These are phyloP conservation scores for Limnanthes douglasii DNA, from an alignment of 345 rosid species.

Conservation along the genomic window DNA sequence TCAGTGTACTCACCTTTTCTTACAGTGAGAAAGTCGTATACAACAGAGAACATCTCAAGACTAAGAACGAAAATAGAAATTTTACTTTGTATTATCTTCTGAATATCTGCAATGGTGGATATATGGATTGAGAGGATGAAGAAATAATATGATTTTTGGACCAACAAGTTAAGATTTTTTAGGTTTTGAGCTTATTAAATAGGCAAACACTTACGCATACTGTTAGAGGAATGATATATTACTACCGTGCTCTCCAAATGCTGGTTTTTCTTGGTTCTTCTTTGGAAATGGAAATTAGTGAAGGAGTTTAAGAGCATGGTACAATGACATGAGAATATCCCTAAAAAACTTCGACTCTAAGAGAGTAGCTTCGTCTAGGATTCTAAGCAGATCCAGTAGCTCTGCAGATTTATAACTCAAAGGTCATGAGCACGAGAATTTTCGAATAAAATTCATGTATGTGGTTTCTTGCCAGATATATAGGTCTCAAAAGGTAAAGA, in stretches of 20 bases:
- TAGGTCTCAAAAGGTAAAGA: constrained; percentile 61
- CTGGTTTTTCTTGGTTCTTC: constrained; percentile 95
- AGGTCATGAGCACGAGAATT: constrained; percentile 71
- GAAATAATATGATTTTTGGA: constrained; percentile 56
- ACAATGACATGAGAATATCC: constrained; percentile 39
- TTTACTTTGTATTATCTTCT: constrained; percentile 76
- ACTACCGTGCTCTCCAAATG: constrained; percentile 89
- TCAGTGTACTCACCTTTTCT: constrained; percentile 87
- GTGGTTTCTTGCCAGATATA: constrained; percentile 78
- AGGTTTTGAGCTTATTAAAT: constrained; percentile 97
- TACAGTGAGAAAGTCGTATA: constrained; percentile 79
- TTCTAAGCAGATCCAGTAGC: constrained; percentile 32
- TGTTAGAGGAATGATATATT: constrained; percentile 98
- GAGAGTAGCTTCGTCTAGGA: constrained; percentile 20
- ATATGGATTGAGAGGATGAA: constrained; percentile 73
- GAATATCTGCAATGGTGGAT: constrained; percentile 84
- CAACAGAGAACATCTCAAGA: constrained; percentile 82
- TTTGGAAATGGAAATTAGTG: constrained; percentile 80
- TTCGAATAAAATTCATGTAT: constrained; percentile 76
- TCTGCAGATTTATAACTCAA: constrained; percentile 52
- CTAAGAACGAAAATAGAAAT: constrained; percentile 89
- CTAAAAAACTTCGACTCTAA: constrained; percentile 15
- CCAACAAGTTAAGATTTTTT: constrained; percentile 64
- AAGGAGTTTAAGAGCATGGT: constrained; percentile 68
- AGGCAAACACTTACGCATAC: constrained; percentile 92